Evolutionary conservation across 352 stramenopile genomes (phyloP), one percentile per base, ranked within the genome.

Genomic region (Pythium sukuiense): DNA sequence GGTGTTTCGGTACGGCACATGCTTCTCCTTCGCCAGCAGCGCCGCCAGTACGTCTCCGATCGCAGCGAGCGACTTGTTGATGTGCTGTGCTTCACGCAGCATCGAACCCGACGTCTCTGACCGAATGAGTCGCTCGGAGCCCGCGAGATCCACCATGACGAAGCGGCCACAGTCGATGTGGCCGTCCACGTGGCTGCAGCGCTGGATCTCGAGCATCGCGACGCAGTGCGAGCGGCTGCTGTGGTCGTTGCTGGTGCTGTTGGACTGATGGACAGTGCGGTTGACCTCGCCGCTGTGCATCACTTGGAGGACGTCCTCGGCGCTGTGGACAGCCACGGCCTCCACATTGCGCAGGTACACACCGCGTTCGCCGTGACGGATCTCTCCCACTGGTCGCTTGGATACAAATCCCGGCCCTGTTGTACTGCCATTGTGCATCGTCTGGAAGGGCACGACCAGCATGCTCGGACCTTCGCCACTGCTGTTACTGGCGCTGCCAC

Each of bases 1-100:
- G 12, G 84, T 90, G 58, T 96, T 94, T 13, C 88, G 76, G 59
- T 88, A 96, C 52, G 86, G 87, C 3, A 96, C 77, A 66, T 94
- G 85, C 27, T 92, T 92, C 24, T 95, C 85, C 68, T 90, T 90
- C 1, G 81, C 79, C 33, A 86, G 63, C 35, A 93, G 63, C 14
- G 86, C 80, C 8, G 77, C 68, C 37, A 94, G 65, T 8, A 96
- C 87, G 55, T 96, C 85, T 9, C 77, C 79, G 20, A 96, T 68
- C 7, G 87, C 85, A 13, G 81, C 72, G 1, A 96, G 76, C 54
- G 85, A 94, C 65, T 92, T 90, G 73, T 92, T 89, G 54, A 96
- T 91, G 53, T 85, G 79, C 69, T 93, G 84, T 11, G 85, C 81
- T 54, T 96, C 87, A 5, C 83, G 73, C 12, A 92, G 69, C 0